Base-by-base conservation (phyloP, 1,284 basidiomycete genomes). In the Malassezia brasiliensis region DNA sequence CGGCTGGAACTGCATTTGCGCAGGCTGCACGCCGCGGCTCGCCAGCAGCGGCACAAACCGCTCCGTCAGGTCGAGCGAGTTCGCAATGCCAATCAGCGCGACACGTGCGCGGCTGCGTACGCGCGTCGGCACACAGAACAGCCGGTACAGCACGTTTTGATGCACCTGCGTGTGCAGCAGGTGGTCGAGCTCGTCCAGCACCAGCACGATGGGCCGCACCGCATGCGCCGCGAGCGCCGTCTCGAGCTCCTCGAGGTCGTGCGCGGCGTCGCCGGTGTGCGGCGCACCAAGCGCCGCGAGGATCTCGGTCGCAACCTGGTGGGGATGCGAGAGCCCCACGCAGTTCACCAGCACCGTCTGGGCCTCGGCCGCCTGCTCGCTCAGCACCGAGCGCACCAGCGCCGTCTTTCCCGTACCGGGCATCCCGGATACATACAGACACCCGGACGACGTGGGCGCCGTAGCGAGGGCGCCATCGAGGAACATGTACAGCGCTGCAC, bases 361-460 rank as follows among this genome's bases (percentile, higher is more conserved):
- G 30, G 25, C 17, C 41, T 17, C 11, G 48, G 35, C 1, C 49
- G 50, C 11, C 2, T 74, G 62, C n/a, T 68, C 64, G 19, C 59
- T 59, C 17, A 78, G 53, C n/a, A 77, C 65, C 4, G 68, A 65
- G 1, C 65, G 64, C 3, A 78, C 61, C 2, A 78, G 67, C 3
- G 76, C 76, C 10, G 77, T 78, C 63, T 78, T 78, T 46, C 77
- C 77, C 4, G 76, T 77, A 1, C 77, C 77, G 2, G 77, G 77
- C 28, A 75, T 67, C n/a, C 77, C 77, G 22, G 76, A 77, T 31
- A 78, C 68, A 63, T 77, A 77, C 19, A 78, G 65, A 49, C 66
- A 60, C 4, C 62, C 60, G 0, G 66, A 63, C 1, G 53, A 31
- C 5, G 59, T 55, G 15, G 45, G 46, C 25, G 48, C 25, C 10